Conservation (phyloP, 2,329 filamentous ascomycete species). For the Epichloe sp. region DNA sequence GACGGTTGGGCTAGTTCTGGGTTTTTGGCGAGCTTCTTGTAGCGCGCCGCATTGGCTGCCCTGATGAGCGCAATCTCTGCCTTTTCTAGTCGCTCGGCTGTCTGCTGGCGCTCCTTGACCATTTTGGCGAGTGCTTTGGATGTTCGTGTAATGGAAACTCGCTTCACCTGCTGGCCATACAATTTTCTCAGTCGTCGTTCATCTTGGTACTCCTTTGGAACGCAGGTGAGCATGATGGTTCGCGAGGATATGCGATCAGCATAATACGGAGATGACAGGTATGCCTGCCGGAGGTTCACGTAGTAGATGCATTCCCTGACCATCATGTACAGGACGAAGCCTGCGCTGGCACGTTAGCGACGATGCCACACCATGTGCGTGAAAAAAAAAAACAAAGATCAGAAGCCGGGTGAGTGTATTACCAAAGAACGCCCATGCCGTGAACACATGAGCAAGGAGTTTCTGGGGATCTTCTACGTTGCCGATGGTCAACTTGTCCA, state of each 20-base stretch:
- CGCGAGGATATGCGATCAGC: constrained; percentile 76
- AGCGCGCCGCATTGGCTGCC: constrained; percentile 57
- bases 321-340: constrained; percentile 79
- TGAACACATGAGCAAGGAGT: constrained; percentile 70
- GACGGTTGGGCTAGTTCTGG: not conserved
- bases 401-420: not conserved
- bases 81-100: constrained; percentile 68
- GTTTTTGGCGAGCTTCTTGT: constrained; percentile 25
- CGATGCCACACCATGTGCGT: not conserved
- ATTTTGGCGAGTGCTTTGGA: constrained; percentile 65
- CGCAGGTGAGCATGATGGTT: constrained; percentile 79
- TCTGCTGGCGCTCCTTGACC: constrained; percentile 69
- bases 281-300: constrained; percentile 86
- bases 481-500: constrained; percentile 67
- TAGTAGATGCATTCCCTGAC: constrained; percentile 83
- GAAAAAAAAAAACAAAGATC: not conserved
- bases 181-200: constrained; percentile 64
- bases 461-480: constrained; percentile 52
- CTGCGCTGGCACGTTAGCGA: constrained; percentile 22
- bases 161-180: constrained; percentile 70
- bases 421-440: constrained; percentile 65
- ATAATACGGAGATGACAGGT: constrained; percentile 74
- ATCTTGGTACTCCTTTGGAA: constrained; percentile 66
- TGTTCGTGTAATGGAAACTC: constrained; percentile 73
- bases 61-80: constrained; percentile 81